Evolutionary conservation across 2,329 filamentous ascomycete genomes (phyloP), one percentile per base, ranked within the genome.

Genomic region (Penicillium concentricum): DNA sequence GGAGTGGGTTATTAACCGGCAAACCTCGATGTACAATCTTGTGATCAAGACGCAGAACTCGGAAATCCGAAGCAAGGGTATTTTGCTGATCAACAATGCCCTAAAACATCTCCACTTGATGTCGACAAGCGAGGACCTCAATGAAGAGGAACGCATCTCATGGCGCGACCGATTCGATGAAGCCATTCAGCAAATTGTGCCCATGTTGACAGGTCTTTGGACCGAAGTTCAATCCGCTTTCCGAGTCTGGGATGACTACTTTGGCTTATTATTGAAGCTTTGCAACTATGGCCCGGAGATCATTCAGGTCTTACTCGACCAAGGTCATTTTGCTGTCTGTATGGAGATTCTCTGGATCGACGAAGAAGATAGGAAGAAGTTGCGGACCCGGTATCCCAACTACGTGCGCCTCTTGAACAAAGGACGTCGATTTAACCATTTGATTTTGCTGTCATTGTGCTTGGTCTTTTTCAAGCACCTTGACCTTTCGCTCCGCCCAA

Each of bases 181-280:
- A 49, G 62, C 67, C 9, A 63, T 76, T 43, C 66, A 72, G 45
- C 64, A 59, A 39, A 59, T 76, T 28, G 63, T 86, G 39, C 64
- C 67, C 18, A 74, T 84, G 22, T 78, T 91, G 48, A 75, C 79
- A 30, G 71, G 79, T 22, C 71, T 90, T 4, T 91, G 85, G 83
- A 75, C 81, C 3, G 77, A 74, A n/a, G 85, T 91, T 55, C 85
- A 90, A 58, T 72, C 77, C 3, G 78, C 82, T 44, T 76, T 85
- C 28, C 83, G 86, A 55, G 83, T 88, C 3, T 94, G 90, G 90
- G 84, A 87, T 41, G 89, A 93, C 66, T 87, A 88, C 56, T 93
- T 93, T 68, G 82, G 83, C 13, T 81, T 89, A n/a, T 78, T 92
- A 59, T 69, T 82, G n/a, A 77, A 77, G n/a, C 87, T 92, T 67